Percentiles rank a stretch among this genome's conserved stretches.
Conservation (phyloP, 495 filamentous ascomycete species). For the Platismatia glauca region DNA sequence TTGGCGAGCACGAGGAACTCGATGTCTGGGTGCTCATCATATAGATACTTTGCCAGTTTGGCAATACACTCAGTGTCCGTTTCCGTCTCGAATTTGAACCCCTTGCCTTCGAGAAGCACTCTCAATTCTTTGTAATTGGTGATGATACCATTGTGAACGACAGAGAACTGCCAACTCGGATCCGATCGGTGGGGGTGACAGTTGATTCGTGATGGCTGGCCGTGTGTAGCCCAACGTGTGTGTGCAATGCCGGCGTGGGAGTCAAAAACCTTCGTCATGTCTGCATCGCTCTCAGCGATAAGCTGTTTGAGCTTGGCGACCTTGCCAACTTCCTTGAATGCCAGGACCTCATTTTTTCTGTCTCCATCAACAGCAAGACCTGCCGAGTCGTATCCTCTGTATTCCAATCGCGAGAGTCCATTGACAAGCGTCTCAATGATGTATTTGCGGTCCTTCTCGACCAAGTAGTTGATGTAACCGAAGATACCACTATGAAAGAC, state of each 20-base stretch:
- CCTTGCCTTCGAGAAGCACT: constrained; percentile 84
- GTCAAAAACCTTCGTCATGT: constrained; percentile 86
- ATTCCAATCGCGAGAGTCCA: constrained; percentile 44
- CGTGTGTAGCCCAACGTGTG: constrained; percentile 98
- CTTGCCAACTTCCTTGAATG: constrained; percentile 99
- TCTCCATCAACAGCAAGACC: constrained; percentile 93
- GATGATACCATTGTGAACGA: constrained; percentile 99
- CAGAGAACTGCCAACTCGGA: constrained; percentile 85
- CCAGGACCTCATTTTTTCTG: constrained; percentile 95
- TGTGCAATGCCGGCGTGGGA: constrained; percentile 97
- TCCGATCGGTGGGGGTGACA: constrained; percentile 98
- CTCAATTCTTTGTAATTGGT: constrained; percentile 99
- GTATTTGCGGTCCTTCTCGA: constrained; percentile 92
- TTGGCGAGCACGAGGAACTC: constrained; percentile 94
- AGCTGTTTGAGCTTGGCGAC: constrained; percentile 91
- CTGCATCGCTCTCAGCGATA: constrained; percentile 71
- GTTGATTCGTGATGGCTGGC: constrained; percentile 83
- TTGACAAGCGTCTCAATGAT: constrained; percentile 94
- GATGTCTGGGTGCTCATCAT: constrained; percentile 89
- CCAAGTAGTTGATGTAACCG: constrained; percentile 84
- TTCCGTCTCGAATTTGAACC: constrained; percentile 97
- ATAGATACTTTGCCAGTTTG: constrained; percentile 96
- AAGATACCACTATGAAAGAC: constrained; percentile 80
- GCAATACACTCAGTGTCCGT: constrained; percentile 99
- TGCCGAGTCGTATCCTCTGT: constrained; percentile 72